Percentiles rank a stretch among this genome's conserved stretches.
These are phyloP conservation scores for Rubus parviflorus DNA, from an alignment of 306 rosid species.

Conservation along the genomic window DNA sequence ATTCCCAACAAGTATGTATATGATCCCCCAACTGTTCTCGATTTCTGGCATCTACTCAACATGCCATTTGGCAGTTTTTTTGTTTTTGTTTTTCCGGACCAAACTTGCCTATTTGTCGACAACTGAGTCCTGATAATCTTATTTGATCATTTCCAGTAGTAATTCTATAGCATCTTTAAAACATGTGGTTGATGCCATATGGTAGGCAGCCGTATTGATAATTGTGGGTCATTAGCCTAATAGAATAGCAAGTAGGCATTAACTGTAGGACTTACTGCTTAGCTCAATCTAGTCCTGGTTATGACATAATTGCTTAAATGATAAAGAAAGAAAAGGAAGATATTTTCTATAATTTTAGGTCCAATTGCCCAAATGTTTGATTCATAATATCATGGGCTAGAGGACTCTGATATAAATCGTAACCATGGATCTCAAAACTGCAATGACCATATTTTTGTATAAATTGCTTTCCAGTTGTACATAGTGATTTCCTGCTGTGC, in stretches of 20 bases:
- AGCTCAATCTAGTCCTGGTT: neutral
- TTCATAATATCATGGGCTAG: neutral
- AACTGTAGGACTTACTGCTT: neutral
- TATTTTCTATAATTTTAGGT: neutral
- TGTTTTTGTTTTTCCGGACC: neutral
- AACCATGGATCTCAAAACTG: neutral
- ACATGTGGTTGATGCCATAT: neutral
- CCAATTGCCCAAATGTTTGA: neutral
- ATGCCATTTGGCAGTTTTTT: neutral
- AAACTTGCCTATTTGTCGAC: neutral
- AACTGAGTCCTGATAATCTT: neutral
- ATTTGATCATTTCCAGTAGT: neutral
- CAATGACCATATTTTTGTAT: neutral
- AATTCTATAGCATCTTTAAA: neutral
- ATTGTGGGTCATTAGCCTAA: neutral
- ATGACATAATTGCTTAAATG: neutral
- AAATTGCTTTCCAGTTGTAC: neutral
- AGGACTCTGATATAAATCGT: neutral
- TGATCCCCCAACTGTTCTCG: conserved; percentile 18
- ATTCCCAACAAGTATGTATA: conserved; percentile 78
- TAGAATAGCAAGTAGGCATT: neutral
- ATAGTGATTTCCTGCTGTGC: neutral
- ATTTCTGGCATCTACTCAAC: conserved; percentile 5
- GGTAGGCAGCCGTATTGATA: neutral
- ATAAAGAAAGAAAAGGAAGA: neutral